phyloP scores from a whole-genome alignment of 1,139 yeast genomes.

The Hemisphaericaspora xylofermentans region DNA sequence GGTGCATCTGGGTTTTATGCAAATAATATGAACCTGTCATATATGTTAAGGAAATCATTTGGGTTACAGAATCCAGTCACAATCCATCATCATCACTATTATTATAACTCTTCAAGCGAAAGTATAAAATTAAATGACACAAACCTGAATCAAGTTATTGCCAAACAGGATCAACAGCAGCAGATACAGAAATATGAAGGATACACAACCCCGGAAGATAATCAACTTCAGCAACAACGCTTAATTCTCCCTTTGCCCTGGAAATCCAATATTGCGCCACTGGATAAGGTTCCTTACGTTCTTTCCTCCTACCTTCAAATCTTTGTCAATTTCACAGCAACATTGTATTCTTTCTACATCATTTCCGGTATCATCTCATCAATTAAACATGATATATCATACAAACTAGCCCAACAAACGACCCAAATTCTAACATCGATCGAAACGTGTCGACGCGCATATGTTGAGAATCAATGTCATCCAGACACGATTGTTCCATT shows the following conservation, averaged over 20 bases:
- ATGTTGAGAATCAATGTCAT: constrained; percentile 52
- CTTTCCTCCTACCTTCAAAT: constrained; percentile 61
- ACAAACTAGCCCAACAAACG: constrained; percentile 43
- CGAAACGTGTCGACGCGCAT: constrained; percentile 50
- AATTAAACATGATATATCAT: constrained; percentile 52
- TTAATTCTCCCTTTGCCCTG: constrained; percentile 48
- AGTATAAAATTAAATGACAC: constrained; percentile 1
- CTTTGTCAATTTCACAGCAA: constrained; percentile 44
- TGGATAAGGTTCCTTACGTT: constrained; percentile 47
- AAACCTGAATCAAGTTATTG: constrained; percentile 1
- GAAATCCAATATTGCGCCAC: constrained; percentile 38
- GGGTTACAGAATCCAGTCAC: constrained; percentile 23
- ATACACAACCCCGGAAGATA: background rate
- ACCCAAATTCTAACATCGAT: constrained; percentile 39
- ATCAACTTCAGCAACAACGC: constrained; percentile 3
- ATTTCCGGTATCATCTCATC: constrained; percentile 44
- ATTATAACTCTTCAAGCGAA: constrained; percentile 15
- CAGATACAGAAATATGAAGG: constrained; percentile 3
- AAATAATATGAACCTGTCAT: constrained; percentile 18
- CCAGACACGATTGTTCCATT: constrained; percentile 62
- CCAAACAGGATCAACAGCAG: constrained; percentile 3
- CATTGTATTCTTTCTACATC: constrained; percentile 43
- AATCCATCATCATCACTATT: constrained; percentile 49
- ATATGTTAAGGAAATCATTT: constrained; percentile 16
- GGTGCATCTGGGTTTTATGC: constrained; percentile 7